Evolutionary conservation across 2,329 filamentous ascomycete species (phyloP), one percentile per base, ranked within the genome.

Genomic region (Nigrospora oryzae): DNA sequence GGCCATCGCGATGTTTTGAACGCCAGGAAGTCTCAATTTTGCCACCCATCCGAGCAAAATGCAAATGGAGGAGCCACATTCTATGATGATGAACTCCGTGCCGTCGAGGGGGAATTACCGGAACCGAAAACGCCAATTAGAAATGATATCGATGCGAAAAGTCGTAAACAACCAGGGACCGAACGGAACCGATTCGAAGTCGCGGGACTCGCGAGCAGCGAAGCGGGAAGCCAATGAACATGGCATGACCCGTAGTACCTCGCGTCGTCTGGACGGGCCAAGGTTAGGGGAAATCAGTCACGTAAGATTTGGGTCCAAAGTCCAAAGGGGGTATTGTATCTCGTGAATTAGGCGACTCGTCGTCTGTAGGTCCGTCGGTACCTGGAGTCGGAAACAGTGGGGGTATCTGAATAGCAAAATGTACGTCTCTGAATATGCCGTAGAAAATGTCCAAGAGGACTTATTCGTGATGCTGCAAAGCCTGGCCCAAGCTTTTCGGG

Each of bases 331-430:
- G 23, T 28, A 28, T 28, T 5, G 23, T 7, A 28, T 28, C 23
- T 44, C 42, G 23, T 39, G 35, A 42, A 42, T 16, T 38, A 36
- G 43, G n/a, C 35, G 31, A 43, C 38, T 49, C 36, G 31, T 39
- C 38, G 37, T 19, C 28, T 33, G 32, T 36, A 33, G 36, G 38
- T 42, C 49, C 44, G 23, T 42, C 46, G 48, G 51, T 45, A 42
- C 43, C 47, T 46, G 39, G 28, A 32, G 33, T 51, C 42, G 47
- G 47, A 49, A 54, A 49, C 47, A 52, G 51, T 57, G 47, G 50
- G 54, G 59, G 58, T 61, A 61, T 62, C 56, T 56, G 50, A 55
- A 54, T 47, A 51, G 53, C 53, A 55, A 55, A 53, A 51, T 51
- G 49, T 55, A 57, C 58, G 56, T 57, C 53, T 54, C 53, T 57